phyloP scores from a whole-genome alignment of 1,284 basidiomycete species.

The Kalmanozyma brasiliensis region DNA sequence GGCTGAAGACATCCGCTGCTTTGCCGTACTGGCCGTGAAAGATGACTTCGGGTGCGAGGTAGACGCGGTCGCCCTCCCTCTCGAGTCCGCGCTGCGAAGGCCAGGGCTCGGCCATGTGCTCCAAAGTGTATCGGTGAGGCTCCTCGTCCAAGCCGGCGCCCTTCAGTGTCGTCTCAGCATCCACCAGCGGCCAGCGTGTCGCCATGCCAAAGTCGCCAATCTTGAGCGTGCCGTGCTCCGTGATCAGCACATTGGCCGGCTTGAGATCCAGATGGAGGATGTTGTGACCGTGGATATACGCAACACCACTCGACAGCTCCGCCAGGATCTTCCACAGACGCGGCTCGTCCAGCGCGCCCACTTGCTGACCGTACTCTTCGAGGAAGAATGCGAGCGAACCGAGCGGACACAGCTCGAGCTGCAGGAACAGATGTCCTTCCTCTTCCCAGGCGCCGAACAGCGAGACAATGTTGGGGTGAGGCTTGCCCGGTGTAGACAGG shows the following conservation, averaged over 20 bases:
- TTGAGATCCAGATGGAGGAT: slow-evolving; percentile 98
- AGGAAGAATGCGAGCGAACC: slow-evolving; percentile 93
- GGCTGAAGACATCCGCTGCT: slow-evolving; percentile 95
- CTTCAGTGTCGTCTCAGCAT: slow-evolving; percentile 54
- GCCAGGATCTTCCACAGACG: slow-evolving; percentile 96
- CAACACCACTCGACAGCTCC: slow-evolving; percentile 81
- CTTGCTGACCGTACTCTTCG: slow-evolving; percentile 87
- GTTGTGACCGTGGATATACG: slow-evolving; percentile 86
- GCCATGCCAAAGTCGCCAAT: slow-evolving; percentile 93
- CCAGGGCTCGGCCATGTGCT: slow-evolving; percentile 25
- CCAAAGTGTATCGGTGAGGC: slow-evolving; percentile 9
- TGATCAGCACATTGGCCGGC: slow-evolving; percentile 96
- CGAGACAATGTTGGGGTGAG: slow-evolving; percentile 74
- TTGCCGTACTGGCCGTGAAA: slow-evolving; percentile 85
- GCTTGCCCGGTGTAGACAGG: slow-evolving; percentile 71
- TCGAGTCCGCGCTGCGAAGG: slow-evolving; percentile 46
- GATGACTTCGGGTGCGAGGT: slow-evolving; percentile 97
- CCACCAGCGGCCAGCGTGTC: slow-evolving; percentile 62
- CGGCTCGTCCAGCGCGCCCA: slow-evolving; percentile 86
- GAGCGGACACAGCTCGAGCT: slow-evolving; percentile 91
- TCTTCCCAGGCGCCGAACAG: slow-evolving; percentile 98
- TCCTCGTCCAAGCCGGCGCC: slow-evolving; percentile 55
- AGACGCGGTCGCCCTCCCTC: slow-evolving; percentile 97
- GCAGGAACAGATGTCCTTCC: slow-evolving; percentile 86
- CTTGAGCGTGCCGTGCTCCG: slow-evolving; percentile 87